These are phyloP conservation scores for Eucommia ulmoides DNA, from an alignment of 257 asterid genomes.

Conservation along the genomic window DNA sequence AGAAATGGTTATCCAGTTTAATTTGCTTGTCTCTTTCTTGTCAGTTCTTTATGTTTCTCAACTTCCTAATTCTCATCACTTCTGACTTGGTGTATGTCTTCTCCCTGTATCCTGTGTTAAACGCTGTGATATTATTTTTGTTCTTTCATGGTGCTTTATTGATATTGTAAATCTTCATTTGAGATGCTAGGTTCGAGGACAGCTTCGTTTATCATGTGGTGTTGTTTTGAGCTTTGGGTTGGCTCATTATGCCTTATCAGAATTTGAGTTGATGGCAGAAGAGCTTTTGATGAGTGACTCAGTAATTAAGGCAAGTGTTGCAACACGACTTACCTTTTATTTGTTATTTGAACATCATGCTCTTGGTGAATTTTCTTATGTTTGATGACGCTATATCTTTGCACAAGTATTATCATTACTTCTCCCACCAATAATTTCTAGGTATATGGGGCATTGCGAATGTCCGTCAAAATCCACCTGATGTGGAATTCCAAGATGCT, in stretches of 20 bases:
- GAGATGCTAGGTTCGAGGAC: slow-evolving; percentile 92
- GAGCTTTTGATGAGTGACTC: slow-evolving; percentile 97
- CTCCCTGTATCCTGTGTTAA: not conserved
- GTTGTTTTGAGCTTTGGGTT: slow-evolving; percentile 81
- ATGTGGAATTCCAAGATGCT: slow-evolving; percentile 78
- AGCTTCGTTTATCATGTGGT: slow-evolving; percentile 67
- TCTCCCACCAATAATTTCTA: slow-evolving; percentile 9
- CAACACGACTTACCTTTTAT: not conserved
- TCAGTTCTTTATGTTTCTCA: too few relatives aligned
- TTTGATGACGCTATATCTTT: too few relatives aligned
- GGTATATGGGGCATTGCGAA: slow-evolving; percentile 85
- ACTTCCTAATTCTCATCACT: too few relatives aligned
- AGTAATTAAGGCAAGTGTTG: slow-evolving; percentile 45
- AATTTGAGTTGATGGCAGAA: slow-evolving; percentile 80
- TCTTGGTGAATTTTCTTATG: not conserved
- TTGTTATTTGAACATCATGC: not conserved
- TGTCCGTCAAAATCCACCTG: slow-evolving; percentile 89
- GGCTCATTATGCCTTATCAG: slow-evolving; percentile 50
- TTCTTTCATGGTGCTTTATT: not conserved
- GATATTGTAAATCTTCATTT: not conserved
- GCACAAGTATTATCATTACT: slow-evolving; percentile 7
- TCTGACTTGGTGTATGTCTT: too few relatives aligned
- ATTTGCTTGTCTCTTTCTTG: too few relatives aligned
- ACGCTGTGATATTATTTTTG: not conserved
- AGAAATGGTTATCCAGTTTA: too few relatives aligned